Percentiles rank a stretch among this genome's conserved stretches.
These are phyloP conservation scores for Fusarium torulosum DNA, from an alignment of 2,329 filamentous ascomycete genomes.

Conservation along the genomic window DNA sequence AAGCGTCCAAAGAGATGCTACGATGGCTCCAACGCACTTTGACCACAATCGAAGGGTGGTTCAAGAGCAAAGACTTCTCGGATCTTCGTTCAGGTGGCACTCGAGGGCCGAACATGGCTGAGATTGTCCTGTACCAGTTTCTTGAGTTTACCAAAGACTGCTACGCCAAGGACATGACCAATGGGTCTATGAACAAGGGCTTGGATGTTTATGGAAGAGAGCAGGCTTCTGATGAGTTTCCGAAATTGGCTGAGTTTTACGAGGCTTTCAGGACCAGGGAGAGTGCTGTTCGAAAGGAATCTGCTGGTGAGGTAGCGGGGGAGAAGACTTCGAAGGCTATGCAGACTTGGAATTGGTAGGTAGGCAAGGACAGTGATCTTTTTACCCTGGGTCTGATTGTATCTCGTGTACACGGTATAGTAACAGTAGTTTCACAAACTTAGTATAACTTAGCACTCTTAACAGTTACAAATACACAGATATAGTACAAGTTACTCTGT, in stretches of 20 bases:
- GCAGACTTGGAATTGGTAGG: conserved; percentile 1
- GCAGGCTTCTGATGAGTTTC: background rate
- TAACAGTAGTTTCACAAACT: too few relatives aligned
- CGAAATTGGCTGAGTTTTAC: background rate
- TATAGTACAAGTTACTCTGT: too few relatives aligned
- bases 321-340: background rate
- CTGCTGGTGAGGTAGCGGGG: background rate
- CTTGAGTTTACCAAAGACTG: background rate
- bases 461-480: too few relatives aligned
- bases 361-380: background rate
- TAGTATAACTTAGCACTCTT: too few relatives aligned
- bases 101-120: background rate
- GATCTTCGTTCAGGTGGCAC: background rate
- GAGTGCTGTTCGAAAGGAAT: background rate
- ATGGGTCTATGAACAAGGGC: background rate
- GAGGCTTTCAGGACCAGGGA: background rate
- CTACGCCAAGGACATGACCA: background rate
- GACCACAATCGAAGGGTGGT: background rate
- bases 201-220: background rate
- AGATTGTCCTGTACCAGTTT: background rate
- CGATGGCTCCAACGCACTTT: background rate
- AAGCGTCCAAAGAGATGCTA: background rate
- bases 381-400: too few relatives aligned
- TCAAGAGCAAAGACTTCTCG: background rate
- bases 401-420: too few relatives aligned